Conservation (phyloP, 108 stramenopile genomes). For the Cyclostephanos invisitatus region DNA sequence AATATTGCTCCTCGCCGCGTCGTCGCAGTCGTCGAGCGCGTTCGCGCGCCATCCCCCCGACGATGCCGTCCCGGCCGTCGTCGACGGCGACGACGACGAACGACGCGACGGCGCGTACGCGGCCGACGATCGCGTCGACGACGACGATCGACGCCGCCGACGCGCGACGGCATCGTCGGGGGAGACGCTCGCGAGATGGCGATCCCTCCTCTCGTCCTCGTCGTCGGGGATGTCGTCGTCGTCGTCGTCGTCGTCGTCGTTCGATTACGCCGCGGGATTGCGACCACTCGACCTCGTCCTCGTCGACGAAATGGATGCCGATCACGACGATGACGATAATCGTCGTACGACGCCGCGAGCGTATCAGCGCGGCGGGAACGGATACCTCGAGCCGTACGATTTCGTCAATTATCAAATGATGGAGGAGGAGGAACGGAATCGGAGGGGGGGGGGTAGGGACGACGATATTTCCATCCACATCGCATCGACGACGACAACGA, state of each 20-base stretch:
- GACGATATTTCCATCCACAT: background rate
- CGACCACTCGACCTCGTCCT: slow-evolving; percentile 9
- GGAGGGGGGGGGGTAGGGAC: background rate
- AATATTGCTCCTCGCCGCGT: too few species aligned
- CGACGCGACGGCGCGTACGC: too few species aligned
- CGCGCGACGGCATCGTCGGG: background rate
- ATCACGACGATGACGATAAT: background rate
- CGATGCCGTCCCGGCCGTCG: too few species aligned
- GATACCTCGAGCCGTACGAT: slow-evolving; percentile 43
- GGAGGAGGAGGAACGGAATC: slow-evolving; percentile 1
- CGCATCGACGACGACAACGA: background rate
- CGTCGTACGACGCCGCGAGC: background rate
- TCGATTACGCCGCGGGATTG: background rate
- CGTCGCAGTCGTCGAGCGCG: too few species aligned
- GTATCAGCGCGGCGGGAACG: slow-evolving; percentile 29
- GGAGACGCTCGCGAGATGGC: background rate
- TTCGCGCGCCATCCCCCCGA: too few species aligned
- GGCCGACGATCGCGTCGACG: too few species aligned
- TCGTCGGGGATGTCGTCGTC: background rate
- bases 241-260: background rate
- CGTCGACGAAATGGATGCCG: background rate
- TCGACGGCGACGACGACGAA: background rate
- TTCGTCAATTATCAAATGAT: slow-evolving; percentile 32
- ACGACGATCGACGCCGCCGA: too few species aligned
- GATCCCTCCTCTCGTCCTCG: background rate